These are phyloP conservation scores for Mucor mucedo DNA, from an alignment of 371 early-diverging fungal genomes.

Conservation along the genomic window DNA sequence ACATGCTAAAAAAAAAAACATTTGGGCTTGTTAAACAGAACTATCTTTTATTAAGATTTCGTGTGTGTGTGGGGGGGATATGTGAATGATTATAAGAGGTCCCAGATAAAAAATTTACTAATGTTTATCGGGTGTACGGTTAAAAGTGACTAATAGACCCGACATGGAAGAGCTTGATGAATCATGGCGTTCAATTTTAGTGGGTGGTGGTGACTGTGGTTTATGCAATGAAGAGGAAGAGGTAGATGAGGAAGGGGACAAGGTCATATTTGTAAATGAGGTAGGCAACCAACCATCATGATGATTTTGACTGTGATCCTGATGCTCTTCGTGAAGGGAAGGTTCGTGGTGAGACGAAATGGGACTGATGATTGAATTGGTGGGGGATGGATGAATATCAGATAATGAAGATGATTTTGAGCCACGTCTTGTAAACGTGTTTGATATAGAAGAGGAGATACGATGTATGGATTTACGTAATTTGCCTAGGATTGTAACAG, in stretches of 20 bases:
- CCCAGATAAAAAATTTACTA: neutral
- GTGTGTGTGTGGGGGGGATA: too few species aligned
- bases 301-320: neutral
- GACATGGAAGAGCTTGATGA: conserved; percentile 24
- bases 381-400: conserved; percentile 11
- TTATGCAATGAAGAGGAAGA: neutral
- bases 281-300: conserved; percentile 14
- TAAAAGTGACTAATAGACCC: conserved; percentile 23
- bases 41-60: too few species aligned
- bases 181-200: conserved; percentile 6
- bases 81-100: neutral
- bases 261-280: conserved; percentile 9
- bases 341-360: conserved; percentile 7
- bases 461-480: conserved; percentile 59
- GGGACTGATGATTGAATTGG: conserved; percentile 9
- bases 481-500: conserved; percentile 38
- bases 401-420: conserved; percentile 13
- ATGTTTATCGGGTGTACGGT: neutral
- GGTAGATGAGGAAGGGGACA: neutral
- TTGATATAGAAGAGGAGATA: conserved; percentile 62
- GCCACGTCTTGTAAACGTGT: conserved; percentile 5
- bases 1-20: neutral
- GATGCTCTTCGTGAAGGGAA: neutral
- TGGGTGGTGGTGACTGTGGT: neutral
- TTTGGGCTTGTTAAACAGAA: too few species aligned